Evolutionary conservation across 1,139 yeast species (phyloP), one percentile per base, ranked within the genome.

Genomic region (Groenewaldozyma sp.): DNA sequence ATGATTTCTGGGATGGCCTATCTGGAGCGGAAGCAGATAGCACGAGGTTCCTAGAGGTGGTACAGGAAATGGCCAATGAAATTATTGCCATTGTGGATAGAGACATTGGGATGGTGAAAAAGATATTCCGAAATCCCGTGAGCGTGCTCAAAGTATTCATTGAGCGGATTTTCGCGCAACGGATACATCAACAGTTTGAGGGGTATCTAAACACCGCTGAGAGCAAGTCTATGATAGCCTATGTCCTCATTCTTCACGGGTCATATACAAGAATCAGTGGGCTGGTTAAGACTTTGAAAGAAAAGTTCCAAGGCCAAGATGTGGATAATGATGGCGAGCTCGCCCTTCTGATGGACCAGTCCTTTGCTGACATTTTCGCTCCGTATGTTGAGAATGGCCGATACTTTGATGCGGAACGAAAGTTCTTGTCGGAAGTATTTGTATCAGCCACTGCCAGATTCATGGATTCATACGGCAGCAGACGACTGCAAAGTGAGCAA

Each of bases 141-240:
- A 71, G 74, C 20, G 95, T 87, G 1, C 60, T 86, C 41, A 71
- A 74, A 39, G 72, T 81, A 7, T 80, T 88, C 52, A 65, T 84
- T 28, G 86, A 82, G 55, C 72, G 94, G 51, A 70, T 83, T 6
- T 84, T 80, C 60, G 91, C 83, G 0, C 94, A 83, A 54, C 72
- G 67, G 22, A 59, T 88, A 29, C 84, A 79, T 49, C 75, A 77
- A 24, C 76, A 81, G 49, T 70, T 86, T 16, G 78, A 78, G 45
- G 64, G 74, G 1, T 64, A 82, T 33, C 63, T 88, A 34, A 76
- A 71, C 41, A 73, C 72, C 42, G 82, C 95, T 0, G 72, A 76
- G 41, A 70, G 80, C 1, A 67, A 74, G 6, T 75, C 86, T 20
- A 68, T 76, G 2, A 63, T 91, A 42, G 87, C 95, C 0, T 88